A percentile compares a stretch with the other conserved stretches of the same genome.
Evolutionary conservation across 371 early-diverging fungal species (phyloP).

Genomic region (Furculomyces boomerangus): DNA sequence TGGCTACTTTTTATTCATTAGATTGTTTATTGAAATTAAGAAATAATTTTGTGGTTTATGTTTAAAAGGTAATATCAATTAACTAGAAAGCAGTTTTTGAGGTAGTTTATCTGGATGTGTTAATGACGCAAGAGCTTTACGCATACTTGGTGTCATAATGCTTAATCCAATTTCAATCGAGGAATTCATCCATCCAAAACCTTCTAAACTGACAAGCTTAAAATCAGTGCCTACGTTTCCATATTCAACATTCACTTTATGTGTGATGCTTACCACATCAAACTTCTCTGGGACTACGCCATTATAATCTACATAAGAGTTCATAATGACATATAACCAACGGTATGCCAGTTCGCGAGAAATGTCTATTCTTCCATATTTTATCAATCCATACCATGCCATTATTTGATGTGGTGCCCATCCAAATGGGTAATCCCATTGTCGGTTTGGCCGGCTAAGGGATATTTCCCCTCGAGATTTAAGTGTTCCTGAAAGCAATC

Average conservation of each 20-base stretch:
- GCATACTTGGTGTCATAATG: constrained; percentile 47
- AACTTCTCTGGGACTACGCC: constrained; percentile 96
- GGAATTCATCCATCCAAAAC: constrained; percentile 98
- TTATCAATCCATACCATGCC: constrained; percentile 77
- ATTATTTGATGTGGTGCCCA: constrained; percentile 98
- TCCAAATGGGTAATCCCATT: constrained; percentile 92
- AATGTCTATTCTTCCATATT: constrained; percentile 61
- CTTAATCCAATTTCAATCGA: constrained; percentile 68
- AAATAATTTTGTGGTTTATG: too few relatives aligned
- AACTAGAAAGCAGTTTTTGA: too few relatives aligned
- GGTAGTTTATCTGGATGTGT: constrained; percentile 38
- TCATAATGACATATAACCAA: constrained; percentile 88
- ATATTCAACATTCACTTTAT: constrained; percentile 84
- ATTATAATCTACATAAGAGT: constrained; percentile 89
- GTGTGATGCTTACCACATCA: constrained; percentile 81
- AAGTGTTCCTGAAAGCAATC: constrained; percentile 78
- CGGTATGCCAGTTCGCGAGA: constrained; percentile 77
- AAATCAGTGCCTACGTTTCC: constrained; percentile 90
- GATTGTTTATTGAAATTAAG: too few relatives aligned
- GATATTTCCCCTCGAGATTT: constrained; percentile 57
- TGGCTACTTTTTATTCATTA: too few relatives aligned
- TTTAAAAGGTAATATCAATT: too few relatives aligned
- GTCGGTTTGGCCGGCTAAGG: constrained; percentile 75
- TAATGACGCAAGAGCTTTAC: constrained; percentile 63
- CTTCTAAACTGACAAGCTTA: constrained; percentile 84